Conservation (phyloP, 2,329 filamentous ascomycete species). For the Diaporthe australafricana region DNA sequence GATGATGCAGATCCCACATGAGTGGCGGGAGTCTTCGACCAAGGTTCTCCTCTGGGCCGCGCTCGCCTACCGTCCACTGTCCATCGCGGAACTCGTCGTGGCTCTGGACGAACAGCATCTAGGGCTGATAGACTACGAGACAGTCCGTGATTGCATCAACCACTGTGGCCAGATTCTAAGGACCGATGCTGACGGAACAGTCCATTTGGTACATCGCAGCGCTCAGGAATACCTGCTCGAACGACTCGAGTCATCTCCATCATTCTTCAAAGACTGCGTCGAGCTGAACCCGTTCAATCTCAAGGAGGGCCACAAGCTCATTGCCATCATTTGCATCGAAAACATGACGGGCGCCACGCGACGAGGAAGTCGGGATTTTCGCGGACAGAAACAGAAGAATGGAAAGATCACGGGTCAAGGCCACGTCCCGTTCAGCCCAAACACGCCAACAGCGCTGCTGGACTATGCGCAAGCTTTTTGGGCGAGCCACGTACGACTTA, state of each 20-base stretch:
- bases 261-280: constrained; percentile 7
- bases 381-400: not conserved
- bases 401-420: too few relatives aligned
- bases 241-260: constrained; percentile 2
- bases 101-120: not conserved
- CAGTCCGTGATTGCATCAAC: not conserved
- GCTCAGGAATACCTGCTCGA: not conserved
- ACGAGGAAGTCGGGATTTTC: not conserved
- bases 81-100: not conserved
- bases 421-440: too few relatives aligned
- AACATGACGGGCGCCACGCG: not conserved
- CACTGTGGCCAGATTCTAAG: not conserved
- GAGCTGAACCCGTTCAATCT: constrained; percentile 3
- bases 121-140: not conserved
- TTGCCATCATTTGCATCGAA: not conserved
- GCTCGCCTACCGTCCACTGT: not conserved
- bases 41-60: not conserved
- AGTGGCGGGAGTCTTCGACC: not conserved
- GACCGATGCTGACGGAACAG: not conserved
- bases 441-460: not conserved
- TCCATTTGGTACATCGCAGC: not conserved
- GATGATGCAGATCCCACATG: not conserved
- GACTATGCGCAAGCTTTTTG: not conserved
- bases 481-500: not conserved
- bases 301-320: not conserved